Base-by-base conservation (phyloP, 805 yeast species). In the Metschnikowia rubicola region DNA sequence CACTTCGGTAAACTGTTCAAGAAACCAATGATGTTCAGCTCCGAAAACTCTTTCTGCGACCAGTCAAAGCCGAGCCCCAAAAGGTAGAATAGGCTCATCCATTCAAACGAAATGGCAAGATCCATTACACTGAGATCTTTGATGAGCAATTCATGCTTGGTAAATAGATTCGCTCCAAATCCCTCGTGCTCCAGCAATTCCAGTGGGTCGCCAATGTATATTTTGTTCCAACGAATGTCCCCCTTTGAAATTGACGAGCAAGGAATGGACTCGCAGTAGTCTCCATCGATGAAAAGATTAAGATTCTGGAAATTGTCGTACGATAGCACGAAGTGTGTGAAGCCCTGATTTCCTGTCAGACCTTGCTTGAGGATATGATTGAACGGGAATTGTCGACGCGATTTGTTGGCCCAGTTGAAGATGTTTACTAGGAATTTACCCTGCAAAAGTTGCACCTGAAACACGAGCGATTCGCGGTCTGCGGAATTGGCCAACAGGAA, bases 51-150 rank as follows among this genome's bases (percentile, higher is more conserved):
- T 37, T 66, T 62, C 43, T 58, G 78, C 12, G 75, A 66, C 70
- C 83, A 81, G n/a, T 65, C 65, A 36, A 70, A 75, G 0, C 79
- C 83, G 17, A 66, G 43, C 0, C 75, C 75, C 40, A 83, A 58
- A 42, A 65, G 65, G 51, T 68, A 75, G 0, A 81, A 65, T 3
- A 78, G 51, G 26, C 67, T 59, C 0, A 80, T 65, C 88, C 88
- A 83, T 47, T 78, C 82, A 35, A 63, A 60, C 0, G 75, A 61
- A 30, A 72, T 64, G 2, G 63, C 52, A 3, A 56, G 61, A 37
- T 68, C 67, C 12, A 79, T 52, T 0, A 81, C 50, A 10, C 73
- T 51, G 2, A 79, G 53, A 48, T 70, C 79, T 33, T 64, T 61
- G 1, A 72, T 31, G 9, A 69, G 42, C 13, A 74, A 43, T 40